These are phyloP conservation scores for Trichomonas gallinae DNA, from an alignment of 208 protist genomes.

Conservation along the genomic window DNA sequence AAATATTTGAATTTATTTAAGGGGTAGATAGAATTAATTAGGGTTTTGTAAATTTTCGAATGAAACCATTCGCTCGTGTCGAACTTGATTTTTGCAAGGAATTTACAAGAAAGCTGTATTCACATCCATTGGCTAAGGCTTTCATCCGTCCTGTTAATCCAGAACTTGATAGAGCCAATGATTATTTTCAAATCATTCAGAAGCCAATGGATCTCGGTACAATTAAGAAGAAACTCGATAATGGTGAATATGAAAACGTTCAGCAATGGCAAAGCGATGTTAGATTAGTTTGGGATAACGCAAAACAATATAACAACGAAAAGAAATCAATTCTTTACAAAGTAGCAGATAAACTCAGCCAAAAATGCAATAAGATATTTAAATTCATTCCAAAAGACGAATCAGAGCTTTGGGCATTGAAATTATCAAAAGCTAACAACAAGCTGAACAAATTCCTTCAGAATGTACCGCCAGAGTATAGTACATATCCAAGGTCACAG, in stretches of 20 bases:
- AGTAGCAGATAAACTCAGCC: neutral
- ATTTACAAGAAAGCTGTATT: neutral
- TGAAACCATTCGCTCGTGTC: neutral
- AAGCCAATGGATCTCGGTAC: slow-evolving; percentile 8
- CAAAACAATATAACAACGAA: neutral
- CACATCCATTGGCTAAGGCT: neutral
- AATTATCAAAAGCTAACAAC: neutral
- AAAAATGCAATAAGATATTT: neutral
- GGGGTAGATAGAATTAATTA: neutral
- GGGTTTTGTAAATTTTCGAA: no score
- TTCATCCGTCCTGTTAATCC: slow-evolving; percentile 1
- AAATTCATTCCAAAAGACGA: neutral
- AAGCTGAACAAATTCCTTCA: neutral
- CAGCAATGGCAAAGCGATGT: neutral
- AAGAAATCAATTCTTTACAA: neutral
- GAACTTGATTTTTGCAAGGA: slow-evolving; percentile 9
- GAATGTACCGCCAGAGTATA: neutral
- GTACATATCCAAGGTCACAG: neutral
- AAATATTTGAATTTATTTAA: neutral
- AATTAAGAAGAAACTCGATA: neutral
- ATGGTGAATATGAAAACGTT: neutral
- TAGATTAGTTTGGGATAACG: neutral
- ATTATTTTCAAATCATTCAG: slow-evolving; percentile 7
- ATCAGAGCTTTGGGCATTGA: neutral
- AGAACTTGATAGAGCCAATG: neutral